Percentiles rank a stretch among this genome's conserved stretches.
Conservation (phyloP, 2,329 filamentous ascomycete genomes). For the Ophiostoma sp. region DNA sequence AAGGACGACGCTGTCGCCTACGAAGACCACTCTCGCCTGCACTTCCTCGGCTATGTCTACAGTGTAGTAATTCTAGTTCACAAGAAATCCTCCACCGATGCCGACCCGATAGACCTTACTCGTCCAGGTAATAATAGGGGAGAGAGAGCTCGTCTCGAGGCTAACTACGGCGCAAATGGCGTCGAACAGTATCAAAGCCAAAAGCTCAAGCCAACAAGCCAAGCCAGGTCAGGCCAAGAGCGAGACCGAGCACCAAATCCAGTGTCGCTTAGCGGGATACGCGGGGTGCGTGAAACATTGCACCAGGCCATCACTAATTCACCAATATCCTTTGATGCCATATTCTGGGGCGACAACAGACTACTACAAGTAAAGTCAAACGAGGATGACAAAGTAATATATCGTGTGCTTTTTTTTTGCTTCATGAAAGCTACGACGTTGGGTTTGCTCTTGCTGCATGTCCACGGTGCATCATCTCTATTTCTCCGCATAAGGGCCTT, state of each 20-base stretch:
- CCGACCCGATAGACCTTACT: not conserved
- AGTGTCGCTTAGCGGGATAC: not conserved
- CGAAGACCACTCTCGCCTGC: not conserved
- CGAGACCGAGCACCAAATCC: not conserved
- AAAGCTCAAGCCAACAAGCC: not conserved
- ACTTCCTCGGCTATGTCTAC: not conserved
- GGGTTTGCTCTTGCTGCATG: not conserved
- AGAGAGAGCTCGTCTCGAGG: not conserved
- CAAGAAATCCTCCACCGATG: not conserved
- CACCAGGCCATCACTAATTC: not conserved
- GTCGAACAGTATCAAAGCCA: not conserved
- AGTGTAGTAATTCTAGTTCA: not conserved
- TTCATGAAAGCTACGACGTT: not conserved
- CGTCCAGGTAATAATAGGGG: not conserved
- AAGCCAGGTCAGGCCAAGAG: not conserved
- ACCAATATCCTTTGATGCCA: not conserved
- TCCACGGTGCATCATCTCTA: not conserved
- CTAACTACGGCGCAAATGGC: not conserved
- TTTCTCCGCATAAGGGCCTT: slow-evolving; percentile 17
- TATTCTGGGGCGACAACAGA: not conserved
- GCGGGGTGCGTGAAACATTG: not conserved
- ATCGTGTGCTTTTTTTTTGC: not conserved
- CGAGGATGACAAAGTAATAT: slow-evolving; percentile 3
- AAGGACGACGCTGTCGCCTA: not conserved
- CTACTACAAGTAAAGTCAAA: not conserved